A percentile compares a stretch with the other conserved stretches of the same genome.
phyloP scores from a whole-genome alignment of 495 filamentous ascomycete genomes.

The Podospora conica region DNA sequence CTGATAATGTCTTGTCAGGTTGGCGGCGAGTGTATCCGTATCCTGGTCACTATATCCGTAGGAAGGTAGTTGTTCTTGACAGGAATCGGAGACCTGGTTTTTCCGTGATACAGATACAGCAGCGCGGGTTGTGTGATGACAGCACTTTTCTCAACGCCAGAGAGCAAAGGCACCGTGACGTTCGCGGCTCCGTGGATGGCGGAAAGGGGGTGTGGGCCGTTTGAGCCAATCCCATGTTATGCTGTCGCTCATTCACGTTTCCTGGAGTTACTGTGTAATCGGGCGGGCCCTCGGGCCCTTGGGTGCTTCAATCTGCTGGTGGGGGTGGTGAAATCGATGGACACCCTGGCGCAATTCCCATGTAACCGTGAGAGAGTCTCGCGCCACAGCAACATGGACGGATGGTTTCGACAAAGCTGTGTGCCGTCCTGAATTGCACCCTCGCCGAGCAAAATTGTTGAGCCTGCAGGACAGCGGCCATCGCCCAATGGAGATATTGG shows the following conservation, averaged over 20 bases:
- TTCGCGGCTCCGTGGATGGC: conserved; percentile 9
- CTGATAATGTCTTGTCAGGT: not conserved
- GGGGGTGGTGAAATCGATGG: not conserved
- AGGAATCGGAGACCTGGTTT: not conserved
- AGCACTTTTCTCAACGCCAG: not conserved
- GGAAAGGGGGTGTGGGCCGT: conserved; percentile 1
- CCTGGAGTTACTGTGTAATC: not conserved
- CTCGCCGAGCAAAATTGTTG: not conserved
- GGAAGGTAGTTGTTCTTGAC: no score
- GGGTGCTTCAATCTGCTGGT: not conserved
- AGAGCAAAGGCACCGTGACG: conserved; percentile 1
- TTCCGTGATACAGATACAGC: not conserved
- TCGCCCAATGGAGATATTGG: conserved; percentile 9
- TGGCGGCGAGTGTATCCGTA: not conserved
- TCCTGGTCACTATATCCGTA: no score
- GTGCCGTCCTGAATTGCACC: conserved; percentile 1
- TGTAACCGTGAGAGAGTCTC: not conserved
- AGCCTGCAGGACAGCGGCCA: not conserved
- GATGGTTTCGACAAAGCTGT: not conserved
- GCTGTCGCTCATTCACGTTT: not conserved
- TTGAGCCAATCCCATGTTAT: conserved; percentile 6
- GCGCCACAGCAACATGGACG: not conserved
- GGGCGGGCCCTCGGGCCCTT: not conserved
- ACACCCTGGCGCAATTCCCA: not conserved
- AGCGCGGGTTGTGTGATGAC: not conserved